These are phyloP conservation scores for Carnegiea gigantea DNA, from an alignment of 179 eudicot species.

Conservation along the genomic window DNA sequence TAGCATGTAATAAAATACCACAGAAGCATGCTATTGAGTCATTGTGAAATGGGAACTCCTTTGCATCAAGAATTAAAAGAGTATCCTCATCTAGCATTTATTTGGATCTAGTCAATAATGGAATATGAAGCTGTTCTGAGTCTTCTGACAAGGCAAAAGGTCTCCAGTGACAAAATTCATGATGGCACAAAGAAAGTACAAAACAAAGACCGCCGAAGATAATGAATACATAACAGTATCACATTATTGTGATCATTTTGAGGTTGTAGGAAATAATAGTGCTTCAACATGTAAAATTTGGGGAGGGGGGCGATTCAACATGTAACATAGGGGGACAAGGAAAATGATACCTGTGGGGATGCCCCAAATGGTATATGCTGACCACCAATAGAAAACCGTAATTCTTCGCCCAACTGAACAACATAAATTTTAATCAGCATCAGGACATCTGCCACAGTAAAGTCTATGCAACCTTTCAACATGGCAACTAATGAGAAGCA, in stretches of 20 bases:
- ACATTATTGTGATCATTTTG: background rate
- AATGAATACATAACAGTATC: background rate
- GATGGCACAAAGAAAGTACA: background rate
- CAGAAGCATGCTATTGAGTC: background rate
- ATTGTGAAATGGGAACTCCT: background rate
- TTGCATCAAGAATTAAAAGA: background rate
- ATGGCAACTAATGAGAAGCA: background rate
- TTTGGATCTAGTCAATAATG: background rate
- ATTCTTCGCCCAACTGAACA: constrained; percentile 78
- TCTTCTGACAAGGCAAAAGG: background rate
- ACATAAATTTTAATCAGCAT: constrained; percentile 19
- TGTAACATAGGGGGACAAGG: background rate
- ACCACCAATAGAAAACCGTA: constrained; percentile 80
- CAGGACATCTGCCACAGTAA: background rate
- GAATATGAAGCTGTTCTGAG: background rate
- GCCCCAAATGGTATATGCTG: constrained; percentile 96
- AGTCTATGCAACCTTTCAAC: constrained; percentile 1
- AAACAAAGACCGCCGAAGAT: background rate
- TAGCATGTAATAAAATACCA: background rate
- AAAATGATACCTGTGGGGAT: constrained; percentile 71
- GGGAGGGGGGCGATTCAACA: background rate
- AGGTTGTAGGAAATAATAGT: background rate
- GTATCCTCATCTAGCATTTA: background rate
- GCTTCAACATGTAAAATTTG: background rate
- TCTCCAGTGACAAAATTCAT: background rate